Evolutionary conservation across 2,329 filamentous ascomycete species (phyloP).

Genomic region (Arthrocladium fulminans): DNA sequence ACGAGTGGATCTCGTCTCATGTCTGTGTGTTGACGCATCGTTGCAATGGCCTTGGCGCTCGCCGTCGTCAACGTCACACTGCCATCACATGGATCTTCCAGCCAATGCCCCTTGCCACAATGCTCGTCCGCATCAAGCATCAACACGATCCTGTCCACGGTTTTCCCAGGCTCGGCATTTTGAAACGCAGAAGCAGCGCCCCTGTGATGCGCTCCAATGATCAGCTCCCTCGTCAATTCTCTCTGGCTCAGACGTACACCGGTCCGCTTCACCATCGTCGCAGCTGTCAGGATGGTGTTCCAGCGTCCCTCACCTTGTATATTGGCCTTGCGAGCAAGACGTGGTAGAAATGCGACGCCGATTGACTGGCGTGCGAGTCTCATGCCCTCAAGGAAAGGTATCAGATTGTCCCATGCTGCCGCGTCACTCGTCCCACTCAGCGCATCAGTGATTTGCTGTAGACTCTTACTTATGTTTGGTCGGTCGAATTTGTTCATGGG

Average conservation of each 20-base stretch:
- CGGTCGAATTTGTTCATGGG: constrained; percentile 27
- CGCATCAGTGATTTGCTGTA: constrained; percentile 26
- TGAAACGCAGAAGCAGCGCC: constrained; percentile 29
- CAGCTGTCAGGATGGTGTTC: constrained; percentile 28
- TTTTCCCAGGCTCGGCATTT: constrained; percentile 26
- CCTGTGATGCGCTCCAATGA: constrained; percentile 31
- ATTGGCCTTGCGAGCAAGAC: constrained; percentile 32
- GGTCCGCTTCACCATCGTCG: constrained; percentile 26
- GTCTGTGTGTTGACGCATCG: constrained; percentile 7
- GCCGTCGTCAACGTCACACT: background rate
- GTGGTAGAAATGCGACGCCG: constrained; percentile 26
- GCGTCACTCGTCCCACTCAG: constrained; percentile 30
- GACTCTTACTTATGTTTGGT: constrained; percentile 27
- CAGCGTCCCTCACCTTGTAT: constrained; percentile 28
- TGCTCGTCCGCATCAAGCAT: constrained; percentile 32
- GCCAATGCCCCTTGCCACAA: constrained; percentile 2
- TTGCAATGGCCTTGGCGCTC: background rate
- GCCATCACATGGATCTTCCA: constrained; percentile 11
- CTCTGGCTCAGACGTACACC: constrained; percentile 28
- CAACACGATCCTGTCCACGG: constrained; percentile 29
- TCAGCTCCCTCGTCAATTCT: constrained; percentile 27
- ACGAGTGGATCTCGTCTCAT: constrained; percentile 32
- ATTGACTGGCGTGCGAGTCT: constrained; percentile 24
- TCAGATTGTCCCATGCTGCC: constrained; percentile 31
- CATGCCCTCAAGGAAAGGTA: constrained; percentile 34